Conservation (phyloP, 2,329 filamentous ascomycete genomes). For the Ascosphaera apis region DNA sequence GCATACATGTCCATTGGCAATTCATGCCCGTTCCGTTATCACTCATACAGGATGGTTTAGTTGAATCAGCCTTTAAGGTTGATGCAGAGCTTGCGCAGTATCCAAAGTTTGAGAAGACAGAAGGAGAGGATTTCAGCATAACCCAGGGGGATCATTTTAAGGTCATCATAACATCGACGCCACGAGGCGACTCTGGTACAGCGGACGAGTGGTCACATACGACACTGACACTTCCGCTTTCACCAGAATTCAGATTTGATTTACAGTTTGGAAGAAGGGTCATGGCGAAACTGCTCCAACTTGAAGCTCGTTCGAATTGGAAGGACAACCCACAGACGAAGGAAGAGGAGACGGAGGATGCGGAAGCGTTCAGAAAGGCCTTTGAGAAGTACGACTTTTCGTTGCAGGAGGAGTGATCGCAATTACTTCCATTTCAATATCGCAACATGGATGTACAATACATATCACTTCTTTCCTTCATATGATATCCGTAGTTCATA, state of each 20-base stretch:
- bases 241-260: conserved; percentile 55
- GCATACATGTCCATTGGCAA: conserved; percentile 88
- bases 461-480: neutral
- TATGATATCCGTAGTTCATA: neutral
- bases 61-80: conserved; percentile 73
- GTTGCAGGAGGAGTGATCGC: conserved; percentile 12
- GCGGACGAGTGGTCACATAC: conserved; percentile 15
- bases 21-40: conserved; percentile 53
- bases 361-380: conserved; percentile 51
- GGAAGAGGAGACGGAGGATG: conserved; percentile 58
- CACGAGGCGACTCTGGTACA: conserved; percentile 2
- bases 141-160: conserved; percentile 46
- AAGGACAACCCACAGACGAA: conserved; percentile 56
- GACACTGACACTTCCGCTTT: conserved; percentile 51
- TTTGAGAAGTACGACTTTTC: conserved; percentile 83
- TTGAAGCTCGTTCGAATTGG: conserved; percentile 67
- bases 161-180: conserved; percentile 35
- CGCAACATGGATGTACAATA: no score
- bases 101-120: conserved; percentile 25
- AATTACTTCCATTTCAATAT: neutral
- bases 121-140: conserved; percentile 18
- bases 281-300: conserved; percentile 60
- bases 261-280: conserved; percentile 76
- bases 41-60: conserved; percentile 46
- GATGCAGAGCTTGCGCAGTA: conserved; percentile 56